A percentile compares a stretch with the other conserved stretches of the same genome.
Conservation (phyloP, 2,329 filamentous ascomycete species). For the Fusarium verrucosum region DNA sequence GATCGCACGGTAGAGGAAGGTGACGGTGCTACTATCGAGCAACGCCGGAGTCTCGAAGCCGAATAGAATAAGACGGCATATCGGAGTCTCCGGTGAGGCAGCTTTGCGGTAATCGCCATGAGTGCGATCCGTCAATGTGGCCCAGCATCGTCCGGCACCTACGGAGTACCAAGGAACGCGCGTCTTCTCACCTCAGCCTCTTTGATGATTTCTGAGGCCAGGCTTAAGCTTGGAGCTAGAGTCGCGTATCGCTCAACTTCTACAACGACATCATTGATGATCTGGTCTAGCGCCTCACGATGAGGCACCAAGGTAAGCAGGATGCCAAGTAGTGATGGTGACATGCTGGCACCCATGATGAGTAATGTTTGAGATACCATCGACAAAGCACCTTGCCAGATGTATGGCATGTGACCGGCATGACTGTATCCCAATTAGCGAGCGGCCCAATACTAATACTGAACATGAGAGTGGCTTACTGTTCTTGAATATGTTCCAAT, state of each 20-base stretch:
- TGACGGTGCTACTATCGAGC: background rate
- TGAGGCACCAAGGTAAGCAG: conserved; percentile 66
- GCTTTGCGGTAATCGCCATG: background rate
- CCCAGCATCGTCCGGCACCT: background rate
- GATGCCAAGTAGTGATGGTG: conserved; percentile 73
- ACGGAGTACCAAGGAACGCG: conserved; percentile 63
- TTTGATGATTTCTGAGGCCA: conserved; percentile 82
- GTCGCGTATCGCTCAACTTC: conserved; percentile 80
- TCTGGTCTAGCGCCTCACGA: conserved; percentile 72
- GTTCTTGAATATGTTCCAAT: conserved; percentile 79
- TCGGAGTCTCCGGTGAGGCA: background rate
- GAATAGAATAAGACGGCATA: background rate
- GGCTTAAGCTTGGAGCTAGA: conserved; percentile 77
- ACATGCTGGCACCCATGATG: conserved; percentile 87
- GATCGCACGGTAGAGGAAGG: background rate
- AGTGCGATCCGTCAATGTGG: background rate
- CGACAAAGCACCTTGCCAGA: conserved; percentile 85
- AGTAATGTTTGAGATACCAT: conserved; percentile 84
- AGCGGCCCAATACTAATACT: background rate
- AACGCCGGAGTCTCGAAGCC: background rate
- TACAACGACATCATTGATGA: conserved; percentile 79
- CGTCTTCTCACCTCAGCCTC: conserved; percentile 79
- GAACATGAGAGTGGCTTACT: conserved; percentile 61
- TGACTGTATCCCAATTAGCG: conserved; percentile 60
- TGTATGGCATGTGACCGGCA: conserved; percentile 83